Evolutionary conservation across 805 yeast species (phyloP), one percentile per base, ranked within the genome.

Genomic region (Priceomyces fermenticarens): DNA sequence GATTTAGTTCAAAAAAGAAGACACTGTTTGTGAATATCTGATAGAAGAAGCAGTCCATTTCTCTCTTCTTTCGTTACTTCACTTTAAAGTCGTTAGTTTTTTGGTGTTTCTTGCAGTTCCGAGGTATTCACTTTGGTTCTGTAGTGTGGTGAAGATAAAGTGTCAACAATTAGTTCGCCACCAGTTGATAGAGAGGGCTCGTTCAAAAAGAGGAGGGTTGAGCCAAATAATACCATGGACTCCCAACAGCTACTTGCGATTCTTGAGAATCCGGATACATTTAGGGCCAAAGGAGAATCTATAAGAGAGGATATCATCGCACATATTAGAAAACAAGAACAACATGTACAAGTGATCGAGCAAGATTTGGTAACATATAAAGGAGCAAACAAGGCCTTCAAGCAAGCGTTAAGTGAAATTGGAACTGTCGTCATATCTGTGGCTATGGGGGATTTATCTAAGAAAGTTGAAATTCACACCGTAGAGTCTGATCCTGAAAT

Each of bases 361-460:
- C 44, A 57, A 28, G 71, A 67, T 35, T 56, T 66, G 29, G 65
- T 61, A 30, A 58, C 69, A 1, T 62, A 66, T 16, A 58, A 57
- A 42, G 56, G 61, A n/a, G 87, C 88, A 35, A 85, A 85, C 60
- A 73, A 78, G 42, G 90, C 89, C 3, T 81, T 80, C 54, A 81
- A 80, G 52, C 76, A 77, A 54, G 89, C 90, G 3, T 64, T 85
- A 27, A 75, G 80, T 42, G 95, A 88, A 53, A 85, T 88, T 26
- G 95, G 95, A 20, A 84, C 87, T 29, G 95, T 88, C 14, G 90
- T 88, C 14, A 83, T 85, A 30, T 86, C 91, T 11, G 96, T 88
- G 16, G 93, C 95, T 13, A 83, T 81, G 77, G 96, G 96, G 38
- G 95, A 88, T 55, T 70, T 88, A 52, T 79, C 88, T 25, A 86